Conservation (phyloP, 371 early-diverging fungal genomes). For the Actinomortierella wolfii region DNA sequence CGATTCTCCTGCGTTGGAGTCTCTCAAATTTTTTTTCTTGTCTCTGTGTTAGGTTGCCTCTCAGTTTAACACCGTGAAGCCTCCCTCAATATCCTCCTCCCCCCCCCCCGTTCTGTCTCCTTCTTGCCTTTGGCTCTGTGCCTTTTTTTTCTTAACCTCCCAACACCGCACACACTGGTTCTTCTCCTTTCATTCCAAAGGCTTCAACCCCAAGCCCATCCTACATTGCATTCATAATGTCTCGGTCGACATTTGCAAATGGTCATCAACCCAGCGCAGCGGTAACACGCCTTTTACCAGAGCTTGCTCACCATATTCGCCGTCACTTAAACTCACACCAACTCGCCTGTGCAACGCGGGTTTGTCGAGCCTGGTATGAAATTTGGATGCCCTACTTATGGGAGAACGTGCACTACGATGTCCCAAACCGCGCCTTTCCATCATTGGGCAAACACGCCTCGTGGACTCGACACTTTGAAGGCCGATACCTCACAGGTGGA, state of each 20-base stretch:
- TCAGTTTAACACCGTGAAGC: not conserved
- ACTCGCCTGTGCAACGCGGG: conserved; percentile 25
- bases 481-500: too few species aligned
- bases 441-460: not conserved
- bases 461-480: not conserved
- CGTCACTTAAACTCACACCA: conserved; percentile 21
- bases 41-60: not conserved
- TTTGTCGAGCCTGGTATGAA: conserved; percentile 33
- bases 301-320: conserved; percentile 30
- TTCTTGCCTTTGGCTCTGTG: too few species aligned
- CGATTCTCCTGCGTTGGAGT: too few species aligned
- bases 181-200: conserved; percentile 3
- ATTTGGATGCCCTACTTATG: conserved; percentile 35
- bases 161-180: not conserved
- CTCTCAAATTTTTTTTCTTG: not conserved
- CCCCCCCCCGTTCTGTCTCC: not conserved
- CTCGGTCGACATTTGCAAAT: not conserved
- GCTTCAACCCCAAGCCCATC: not conserved
- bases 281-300: conserved; percentile 41
- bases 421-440: conserved; percentile 1
- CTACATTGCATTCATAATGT: conserved; percentile 2
- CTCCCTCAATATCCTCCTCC: conserved; percentile 4
- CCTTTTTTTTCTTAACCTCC: not conserved
- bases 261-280: conserved; percentile 10
- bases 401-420: conserved; percentile 19